Conservation (phyloP, 2,329 filamentous ascomycete species). For the Penicillium sp. region DNA sequence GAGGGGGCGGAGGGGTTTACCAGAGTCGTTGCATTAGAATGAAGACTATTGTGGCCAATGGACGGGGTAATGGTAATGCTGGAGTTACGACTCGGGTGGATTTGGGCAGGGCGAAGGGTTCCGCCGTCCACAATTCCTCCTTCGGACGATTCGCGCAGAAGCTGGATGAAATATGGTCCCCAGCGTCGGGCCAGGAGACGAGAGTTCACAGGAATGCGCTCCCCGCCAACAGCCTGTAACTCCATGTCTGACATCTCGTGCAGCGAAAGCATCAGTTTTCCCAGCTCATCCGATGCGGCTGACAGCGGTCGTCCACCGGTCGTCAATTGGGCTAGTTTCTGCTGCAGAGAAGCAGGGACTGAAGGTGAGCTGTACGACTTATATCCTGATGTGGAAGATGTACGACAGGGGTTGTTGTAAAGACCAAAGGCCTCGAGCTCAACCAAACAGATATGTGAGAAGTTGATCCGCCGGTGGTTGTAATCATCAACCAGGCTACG, state of each 20-base stretch:
- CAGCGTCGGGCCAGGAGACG: constrained; percentile 82
- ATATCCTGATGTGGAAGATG: constrained; percentile 75
- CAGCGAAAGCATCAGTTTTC: constrained; percentile 73
- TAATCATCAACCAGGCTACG: constrained; percentile 95
- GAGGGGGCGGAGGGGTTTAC: constrained; percentile 33
- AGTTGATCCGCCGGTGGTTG: constrained; percentile 96
- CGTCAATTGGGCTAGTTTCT: constrained; percentile 52
- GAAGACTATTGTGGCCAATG: constrained; percentile 40
- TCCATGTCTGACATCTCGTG: constrained; percentile 97
- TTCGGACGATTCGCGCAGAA: constrained; percentile 76
- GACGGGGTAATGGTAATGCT: constrained; percentile 78
- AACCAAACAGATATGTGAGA: constrained; percentile 93
- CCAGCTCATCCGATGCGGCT: constrained; percentile 78
- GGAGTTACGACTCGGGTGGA: constrained; percentile 69
- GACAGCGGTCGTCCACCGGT: constrained; percentile 76
- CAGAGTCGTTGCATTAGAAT: constrained; percentile 45
- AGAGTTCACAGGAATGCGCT: constrained; percentile 91
- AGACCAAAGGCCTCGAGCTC: constrained; percentile 96
- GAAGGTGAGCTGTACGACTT: constrained; percentile 76
- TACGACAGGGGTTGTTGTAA: constrained; percentile 88
- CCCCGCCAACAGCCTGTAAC: constrained; percentile 84
- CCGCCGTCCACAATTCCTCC: constrained; percentile 69
- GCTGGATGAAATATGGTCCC: constrained; percentile 93
- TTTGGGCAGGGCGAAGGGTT: constrained; percentile 65
- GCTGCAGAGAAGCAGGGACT: constrained; percentile 56